These are phyloP conservation scores for Fusarium illudens DNA, from an alignment of 2,329 filamentous ascomycete species.

Conservation along the genomic window DNA sequence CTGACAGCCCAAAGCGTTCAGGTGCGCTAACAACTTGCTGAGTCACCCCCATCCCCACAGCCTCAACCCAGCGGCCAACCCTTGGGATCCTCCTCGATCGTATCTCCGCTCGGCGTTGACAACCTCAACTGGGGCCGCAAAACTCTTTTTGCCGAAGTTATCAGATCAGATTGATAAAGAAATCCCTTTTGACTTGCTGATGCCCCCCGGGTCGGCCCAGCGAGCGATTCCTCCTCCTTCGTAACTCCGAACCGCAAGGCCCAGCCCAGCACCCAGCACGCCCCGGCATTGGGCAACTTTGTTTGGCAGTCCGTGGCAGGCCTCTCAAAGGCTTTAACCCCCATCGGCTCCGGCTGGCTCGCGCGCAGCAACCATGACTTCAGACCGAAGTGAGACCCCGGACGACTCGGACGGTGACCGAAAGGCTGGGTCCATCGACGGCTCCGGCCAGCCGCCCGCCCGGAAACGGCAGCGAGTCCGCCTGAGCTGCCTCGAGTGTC, in stretches of 20 bases:
- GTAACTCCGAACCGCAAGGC: constrained; percentile 47
- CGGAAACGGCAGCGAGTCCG: constrained; percentile 68
- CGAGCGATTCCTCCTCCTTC: constrained; percentile 39
- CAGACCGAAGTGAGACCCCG: constrained; percentile 51
- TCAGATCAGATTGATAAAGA: constrained; percentile 55
- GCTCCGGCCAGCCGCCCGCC: constrained; percentile 50
- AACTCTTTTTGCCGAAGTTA: constrained; percentile 44
- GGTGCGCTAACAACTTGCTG: background rate
- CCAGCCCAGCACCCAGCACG: constrained; percentile 33
- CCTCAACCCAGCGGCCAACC: background rate
- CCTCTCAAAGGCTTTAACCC: constrained; percentile 15
- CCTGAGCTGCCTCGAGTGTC: constrained; percentile 68
- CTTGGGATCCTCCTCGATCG: constrained; percentile 32
- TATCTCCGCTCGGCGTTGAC: constrained; percentile 47
- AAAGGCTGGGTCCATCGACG: constrained; percentile 40
- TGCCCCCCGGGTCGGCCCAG: constrained; percentile 39
- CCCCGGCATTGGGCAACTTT: constrained; percentile 21
- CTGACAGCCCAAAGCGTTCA: background rate
- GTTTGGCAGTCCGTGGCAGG: background rate
- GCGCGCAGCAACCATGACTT: constrained; percentile 36
- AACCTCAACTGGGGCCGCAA: constrained; percentile 21
- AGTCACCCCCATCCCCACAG: constrained; percentile 3
- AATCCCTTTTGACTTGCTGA: constrained; percentile 42
- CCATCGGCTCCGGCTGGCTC: constrained; percentile 12
- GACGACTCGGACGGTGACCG: constrained; percentile 50